These are phyloP conservation scores for Macrolepiota dolichaula DNA, from an alignment of 768 basidiomycete genomes.

Conservation along the genomic window DNA sequence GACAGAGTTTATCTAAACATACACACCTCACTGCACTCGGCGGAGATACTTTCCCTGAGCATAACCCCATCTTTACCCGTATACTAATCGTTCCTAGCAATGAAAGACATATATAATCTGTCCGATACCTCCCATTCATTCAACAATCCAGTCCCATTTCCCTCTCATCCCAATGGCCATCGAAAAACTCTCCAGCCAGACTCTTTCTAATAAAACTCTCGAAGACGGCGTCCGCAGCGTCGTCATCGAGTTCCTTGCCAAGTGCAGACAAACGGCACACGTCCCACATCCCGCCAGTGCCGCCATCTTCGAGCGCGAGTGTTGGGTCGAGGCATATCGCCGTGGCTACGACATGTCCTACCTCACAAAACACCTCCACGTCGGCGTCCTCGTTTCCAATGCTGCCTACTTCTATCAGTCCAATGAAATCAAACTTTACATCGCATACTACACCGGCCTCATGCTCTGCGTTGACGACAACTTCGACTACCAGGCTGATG, in stretches of 20 bases:
- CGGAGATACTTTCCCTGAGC: neutral
- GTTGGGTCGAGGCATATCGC: slow-evolving; percentile 11
- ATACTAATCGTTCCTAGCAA: neutral
- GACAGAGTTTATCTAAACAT: neutral
- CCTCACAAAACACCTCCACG: slow-evolving; percentile 9
- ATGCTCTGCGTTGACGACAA: slow-evolving; percentile 12
- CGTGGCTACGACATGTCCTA: slow-evolving; percentile 9
- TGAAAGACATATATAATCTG: neutral
- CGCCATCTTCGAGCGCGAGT: slow-evolving; percentile 9
- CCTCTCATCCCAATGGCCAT: slow-evolving; percentile 8
- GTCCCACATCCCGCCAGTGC: slow-evolving; percentile 1
- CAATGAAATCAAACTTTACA: slow-evolving; percentile 10
- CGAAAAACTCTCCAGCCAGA: neutral
- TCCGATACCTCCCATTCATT: neutral
- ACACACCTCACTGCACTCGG: neutral
- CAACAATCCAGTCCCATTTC: neutral
- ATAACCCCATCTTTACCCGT: neutral
- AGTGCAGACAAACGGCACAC: slow-evolving; percentile 6
- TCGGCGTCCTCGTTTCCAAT: slow-evolving; percentile 11
- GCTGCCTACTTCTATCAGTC: slow-evolving; percentile 12
- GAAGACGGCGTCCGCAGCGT: slow-evolving; percentile 11
- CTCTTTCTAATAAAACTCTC: neutral
- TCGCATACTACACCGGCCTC: slow-evolving; percentile 12
- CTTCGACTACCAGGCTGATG: slow-evolving; percentile 8
- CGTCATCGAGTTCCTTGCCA: slow-evolving; percentile 9